These are phyloP conservation scores for Yueomyces sp. DNA, from an alignment of 805 yeast genomes.

Conservation along the genomic window DNA sequence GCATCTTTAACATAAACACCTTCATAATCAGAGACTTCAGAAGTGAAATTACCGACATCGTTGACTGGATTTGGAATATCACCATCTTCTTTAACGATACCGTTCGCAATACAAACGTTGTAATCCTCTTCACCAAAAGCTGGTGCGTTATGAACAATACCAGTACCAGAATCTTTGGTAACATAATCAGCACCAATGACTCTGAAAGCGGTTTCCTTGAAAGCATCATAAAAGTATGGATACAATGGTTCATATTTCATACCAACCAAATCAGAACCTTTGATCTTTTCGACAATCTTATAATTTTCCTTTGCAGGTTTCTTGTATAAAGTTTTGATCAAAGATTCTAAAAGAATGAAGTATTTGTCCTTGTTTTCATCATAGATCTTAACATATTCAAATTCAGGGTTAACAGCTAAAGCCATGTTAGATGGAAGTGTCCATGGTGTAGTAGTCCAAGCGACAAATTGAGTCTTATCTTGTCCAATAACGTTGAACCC, in stretches of 20 bases:
- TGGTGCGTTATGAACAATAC: constrained; percentile 97
- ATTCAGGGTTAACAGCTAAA: constrained; percentile 79
- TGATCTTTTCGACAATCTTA: constrained; percentile 66
- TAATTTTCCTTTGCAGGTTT: constrained; percentile 85
- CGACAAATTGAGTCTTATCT: constrained; percentile 73
- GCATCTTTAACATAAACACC: constrained; percentile 93
- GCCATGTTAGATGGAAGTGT: constrained; percentile 92
- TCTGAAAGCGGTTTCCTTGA: constrained; percentile 65
- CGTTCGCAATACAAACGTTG: constrained; percentile 61
- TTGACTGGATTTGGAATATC: constrained; percentile 91
- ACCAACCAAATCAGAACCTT: constrained; percentile 74
- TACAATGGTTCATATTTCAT: constrained; percentile 71
- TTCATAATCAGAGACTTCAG: constrained; percentile 56
- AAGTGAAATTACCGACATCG: constrained; percentile 77
- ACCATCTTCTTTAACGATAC: constrained; percentile 55
- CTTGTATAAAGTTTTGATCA: constrained; percentile 77
- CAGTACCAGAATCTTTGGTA: constrained; percentile 92
- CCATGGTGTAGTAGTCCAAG: constrained; percentile 99
- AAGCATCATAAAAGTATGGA: constrained; percentile 64
- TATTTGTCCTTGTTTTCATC: constrained; percentile 77
- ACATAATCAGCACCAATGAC: constrained; percentile 79
- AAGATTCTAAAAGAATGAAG: constrained; percentile 73
- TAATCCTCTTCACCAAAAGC: constrained; percentile 99
- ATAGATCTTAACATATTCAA: constrained; percentile 82
- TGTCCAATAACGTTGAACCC: constrained; percentile 75